Evolutionary conservation across 257 asterid genomes (phyloP), one percentile per base, ranked within the genome.

Genomic region (Solanum neorickii): DNA sequence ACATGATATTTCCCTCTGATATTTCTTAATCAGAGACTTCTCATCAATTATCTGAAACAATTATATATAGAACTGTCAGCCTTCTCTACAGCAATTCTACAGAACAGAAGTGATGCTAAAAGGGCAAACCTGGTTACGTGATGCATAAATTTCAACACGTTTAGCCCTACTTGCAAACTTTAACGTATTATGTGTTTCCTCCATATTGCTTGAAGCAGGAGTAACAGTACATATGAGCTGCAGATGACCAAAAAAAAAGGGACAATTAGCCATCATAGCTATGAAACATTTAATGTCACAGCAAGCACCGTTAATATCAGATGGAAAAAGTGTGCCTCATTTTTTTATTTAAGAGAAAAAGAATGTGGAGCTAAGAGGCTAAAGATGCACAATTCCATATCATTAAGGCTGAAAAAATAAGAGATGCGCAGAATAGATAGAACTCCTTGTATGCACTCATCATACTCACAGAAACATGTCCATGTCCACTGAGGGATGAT

Each of bases 131-230:
- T 89, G 94, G 91, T 97, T 97, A 80, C 98, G 98, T 52, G 98
- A 96, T 47, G 99, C 99, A 90, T 83, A 90, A 85, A 97, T 97
- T 85, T 96, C 99, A 31, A 97, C 99, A 77, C 95, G 94, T 90
- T 97, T 97, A 27, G 99, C 99, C 91, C 99, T 92, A 97, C 98
- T 97, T 74, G 99, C 99, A 88, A 97, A 97, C 88, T 97, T 97
- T 90, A 97, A 91, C 21, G 99, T 97, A 92, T 97, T 97, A 89
- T 97, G 99, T 56, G 99, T 97, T 91, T 97, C 99, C 93, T 97
- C 99, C 93, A 94, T 88, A 92, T 95, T 96, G 91, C 99, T 97
- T 86, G 99, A 95, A 84, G 99, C 99, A 66, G 99, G 99, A 86
- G 99, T 97, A 74, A 97, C 92, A 11, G 99, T 97, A 86, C 99